Evolutionary conservation across 2,329 filamentous ascomycete species (phyloP), one percentile per base, ranked within the genome.

Genomic region (Fulvia fulva): DNA sequence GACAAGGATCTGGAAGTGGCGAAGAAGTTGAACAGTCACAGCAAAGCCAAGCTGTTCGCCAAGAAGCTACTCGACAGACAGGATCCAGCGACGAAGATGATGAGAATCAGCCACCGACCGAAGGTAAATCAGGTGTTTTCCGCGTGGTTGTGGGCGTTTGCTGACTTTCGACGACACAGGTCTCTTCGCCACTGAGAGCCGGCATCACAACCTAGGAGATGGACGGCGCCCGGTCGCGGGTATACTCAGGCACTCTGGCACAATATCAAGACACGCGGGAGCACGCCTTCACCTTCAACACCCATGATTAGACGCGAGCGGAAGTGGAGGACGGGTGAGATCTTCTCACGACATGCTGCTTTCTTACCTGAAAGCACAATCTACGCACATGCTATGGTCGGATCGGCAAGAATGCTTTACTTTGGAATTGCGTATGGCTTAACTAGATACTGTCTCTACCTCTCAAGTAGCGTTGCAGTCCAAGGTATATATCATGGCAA

Each of bases 141-240:
- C 12, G 2, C 11, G 41, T 11, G 12, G n/a, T 5, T 2, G 32
- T 16, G 26, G n/a, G 23, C 47, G 26, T 19, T 32, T 28, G 51
- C 60, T 66, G 57, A 66, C 59, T 4, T 21, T 11, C 2, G 12
- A 28, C n/a, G n/a, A 9, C 25, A 32, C 43, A 69, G 67, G 56
- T 61, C 41, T 66, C 67, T 57, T 68, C 67, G 53, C 67, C 67
- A 55, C 63, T 69, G 57, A 66, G 59, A 57, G 58, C 57, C 44
- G 63, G 62, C 57, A 61, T 66, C 43, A 57, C 59, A 32, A 61
- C 57, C 53, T 65, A 45, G 61, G 28, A 21, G 37, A 30, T 2
- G n/a, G 47, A 50, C 5, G 11, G 23, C 12, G 26, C 21, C 6
- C 32, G 19, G 6, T 19, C 25, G 25, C 11, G n/a, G 19, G 41